Evolutionary conservation across 176 grass and related monocot genomes (phyloP), one percentile per base, ranked within the genome.

Genomic region (Typha latifolia): DNA sequence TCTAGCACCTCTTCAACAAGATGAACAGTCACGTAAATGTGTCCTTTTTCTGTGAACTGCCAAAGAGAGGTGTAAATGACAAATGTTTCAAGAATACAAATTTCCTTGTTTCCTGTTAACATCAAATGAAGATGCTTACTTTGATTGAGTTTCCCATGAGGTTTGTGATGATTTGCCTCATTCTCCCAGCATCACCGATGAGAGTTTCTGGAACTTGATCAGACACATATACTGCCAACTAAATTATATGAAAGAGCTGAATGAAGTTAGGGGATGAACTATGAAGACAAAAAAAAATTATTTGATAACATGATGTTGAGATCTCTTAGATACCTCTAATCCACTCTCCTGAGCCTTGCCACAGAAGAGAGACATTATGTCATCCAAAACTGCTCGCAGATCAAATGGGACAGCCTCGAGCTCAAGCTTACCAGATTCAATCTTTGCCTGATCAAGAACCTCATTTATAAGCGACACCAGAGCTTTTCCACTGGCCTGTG

Each of bases 381-480:
- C 95, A 51, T 99, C 95, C 73, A 90, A 90, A 76, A 99, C 72
- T 70, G 74, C 67, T 57, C 84, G 80, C 75, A 99, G 71, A 80
- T 99, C 89, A 78, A 99, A 90, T 51, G 76, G 81, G 32, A 90
- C 86, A 3, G 71, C 84, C 66, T 99, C 95, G 43, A 99, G 89
- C 71, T 99, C 95, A 1, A 99, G 89, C 79, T 94, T 99, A 55
- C 95, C 95, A 70, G 95, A 90, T 66, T 99, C 95, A 29, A 99
- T 99, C 79, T 99, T 99, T 10, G 95, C 95, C 67, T 99, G 95
- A 84, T 99, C 95, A 72, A 99, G 85, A 81, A 99, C 95, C 74
- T 93, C 84, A 12, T 99, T 99, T 49, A 99, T 99, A 62, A 99
- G 90, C 13, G 89, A 99, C 12, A 99, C 95, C 47, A 99, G 83